Conservation (phyloP, 129 eudicot genomes). For the Tagetes patula region DNA sequence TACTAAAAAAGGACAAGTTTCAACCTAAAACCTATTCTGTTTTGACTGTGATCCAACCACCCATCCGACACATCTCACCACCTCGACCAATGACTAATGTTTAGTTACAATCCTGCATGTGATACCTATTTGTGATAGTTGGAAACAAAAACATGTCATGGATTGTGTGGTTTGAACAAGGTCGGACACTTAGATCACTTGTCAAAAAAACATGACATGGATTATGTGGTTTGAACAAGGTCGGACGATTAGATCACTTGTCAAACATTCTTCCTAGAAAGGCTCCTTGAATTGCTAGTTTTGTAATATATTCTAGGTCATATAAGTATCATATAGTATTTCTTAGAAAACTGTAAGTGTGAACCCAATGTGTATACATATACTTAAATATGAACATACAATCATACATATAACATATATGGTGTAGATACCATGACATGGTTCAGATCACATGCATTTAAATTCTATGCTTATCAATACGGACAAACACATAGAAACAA, state of each 20-base stretch:
- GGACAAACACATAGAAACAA: conserved; percentile 3
- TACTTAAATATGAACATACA: background rate
- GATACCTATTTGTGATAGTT: background rate
- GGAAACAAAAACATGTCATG: background rate
- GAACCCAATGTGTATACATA: background rate
- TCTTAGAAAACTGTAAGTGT: background rate
- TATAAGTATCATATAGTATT: background rate
- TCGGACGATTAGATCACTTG: background rate
- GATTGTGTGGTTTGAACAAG: conserved; percentile 2
- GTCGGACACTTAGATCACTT: background rate
- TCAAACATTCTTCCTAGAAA: conserved; percentile 6
- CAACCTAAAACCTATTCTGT: background rate
- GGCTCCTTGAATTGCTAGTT: background rate
- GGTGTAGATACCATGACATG: conserved; percentile 1
- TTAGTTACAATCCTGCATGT: background rate
- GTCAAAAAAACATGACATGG: background rate
- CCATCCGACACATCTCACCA: background rate
- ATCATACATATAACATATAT: background rate
- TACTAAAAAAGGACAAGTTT: background rate
- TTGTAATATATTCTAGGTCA: background rate
- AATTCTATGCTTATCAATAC: conserved; percentile 11
- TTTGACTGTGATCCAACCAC: background rate
- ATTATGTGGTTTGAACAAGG: conserved; percentile 6
- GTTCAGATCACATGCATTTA: conserved; percentile 10
- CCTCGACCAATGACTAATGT: background rate